phyloP scores from a whole-genome alignment of 345 rosid genomes.

The Cardamine resedifolia region DNA sequence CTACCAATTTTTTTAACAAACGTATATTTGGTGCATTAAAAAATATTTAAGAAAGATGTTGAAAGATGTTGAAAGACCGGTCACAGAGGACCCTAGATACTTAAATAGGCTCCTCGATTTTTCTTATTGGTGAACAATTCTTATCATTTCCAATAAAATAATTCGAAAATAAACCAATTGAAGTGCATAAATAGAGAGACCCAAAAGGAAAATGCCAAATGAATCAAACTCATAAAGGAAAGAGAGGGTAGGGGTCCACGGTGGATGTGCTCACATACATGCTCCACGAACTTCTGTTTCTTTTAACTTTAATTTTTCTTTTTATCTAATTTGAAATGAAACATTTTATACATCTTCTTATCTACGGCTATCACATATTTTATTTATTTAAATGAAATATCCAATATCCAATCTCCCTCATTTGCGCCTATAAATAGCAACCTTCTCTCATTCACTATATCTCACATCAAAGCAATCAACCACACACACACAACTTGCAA shows the following conservation, averaged over 20 bases:
- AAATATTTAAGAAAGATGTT: neutral
- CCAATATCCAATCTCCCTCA: neutral
- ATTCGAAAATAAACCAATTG: constrained; percentile 18
- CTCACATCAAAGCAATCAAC: constrained; percentile 32
- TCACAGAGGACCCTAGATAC: neutral
- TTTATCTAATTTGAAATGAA: constrained; percentile 16
- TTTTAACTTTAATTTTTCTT: constrained; percentile 16
- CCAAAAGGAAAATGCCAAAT: constrained; percentile 39
- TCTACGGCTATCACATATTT: constrained; percentile 25
- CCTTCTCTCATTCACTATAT: constrained; percentile 13
- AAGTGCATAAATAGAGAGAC: constrained; percentile 14
- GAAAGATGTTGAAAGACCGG: neutral
- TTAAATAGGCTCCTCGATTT: neutral
- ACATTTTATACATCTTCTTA: constrained; percentile 31
- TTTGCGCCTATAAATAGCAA: constrained; percentile 61
- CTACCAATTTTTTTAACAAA: neutral
- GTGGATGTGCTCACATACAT: constrained; percentile 36
- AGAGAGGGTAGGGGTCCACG: constrained; percentile 28
- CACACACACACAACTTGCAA: constrained; percentile 31
- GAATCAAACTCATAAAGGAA: constrained; percentile 30
- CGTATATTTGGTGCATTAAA: neutral
- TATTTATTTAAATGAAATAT: neutral
- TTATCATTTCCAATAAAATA: neutral
- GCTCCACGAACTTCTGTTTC: constrained; percentile 39
- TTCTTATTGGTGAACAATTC: neutral